Evolutionary conservation across 305 asterid species (phyloP), one percentile per base, ranked within the genome.

Genomic region (Fraxinus velutina): DNA sequence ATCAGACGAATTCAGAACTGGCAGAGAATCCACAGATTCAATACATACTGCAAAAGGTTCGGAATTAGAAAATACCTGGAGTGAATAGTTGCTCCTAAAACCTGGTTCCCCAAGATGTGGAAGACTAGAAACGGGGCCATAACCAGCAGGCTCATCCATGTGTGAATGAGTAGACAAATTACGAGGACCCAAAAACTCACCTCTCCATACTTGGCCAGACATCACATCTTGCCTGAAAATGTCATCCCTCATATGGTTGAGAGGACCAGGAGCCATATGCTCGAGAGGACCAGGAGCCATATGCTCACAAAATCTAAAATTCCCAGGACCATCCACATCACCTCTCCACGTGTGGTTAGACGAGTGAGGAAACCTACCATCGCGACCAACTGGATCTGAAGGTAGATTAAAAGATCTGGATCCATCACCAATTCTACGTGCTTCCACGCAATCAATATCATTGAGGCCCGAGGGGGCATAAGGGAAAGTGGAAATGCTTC

Each of bases 51-150:
- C 81, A 88, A 81, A 90, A 52, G 79, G 83, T 79, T 85, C 89
- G 32, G 86, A 86, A 83, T 86, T 86, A 30, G 88, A 88, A 84
- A 86, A 89, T 82, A 91, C 97, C 73, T 85, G 93, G 75, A 75
- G 83, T 44, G 95, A 81, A 84, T 88, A 90, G 81, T 84, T 87
- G 89, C 92, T 88, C 87, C 93, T 87, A 90, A 86, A 87, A 81
- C 89, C 92, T 81, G 89, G 93, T 81, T 90, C 97, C 79, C 91
- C 92, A 64, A 83, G 85, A 71, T 84, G 98, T 7, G 85, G 92
- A 82, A 84, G 81, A 83, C 86, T 76, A 83, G 89, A 83, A 80
- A 92, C 89, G 64, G 88, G 47, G 76, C 93, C 93, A 88, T 84
- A 86, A 75, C 88, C 89, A 77, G 86, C 81, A 83, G 86, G 86